phyloP scores from a whole-genome alignment of 306 rosid species.

The Castanea mollissima region DNA sequence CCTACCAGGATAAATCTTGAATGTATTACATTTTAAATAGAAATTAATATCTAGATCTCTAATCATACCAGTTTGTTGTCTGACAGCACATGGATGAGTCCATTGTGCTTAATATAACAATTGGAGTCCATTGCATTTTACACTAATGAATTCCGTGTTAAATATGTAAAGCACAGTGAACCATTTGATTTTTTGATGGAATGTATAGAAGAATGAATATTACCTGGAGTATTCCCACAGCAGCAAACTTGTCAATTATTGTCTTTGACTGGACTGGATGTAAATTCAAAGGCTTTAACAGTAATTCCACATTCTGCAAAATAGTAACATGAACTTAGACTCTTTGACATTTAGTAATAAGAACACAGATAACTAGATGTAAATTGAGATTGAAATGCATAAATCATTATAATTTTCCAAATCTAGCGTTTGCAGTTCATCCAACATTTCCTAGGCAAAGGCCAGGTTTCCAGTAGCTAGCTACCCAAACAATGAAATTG shows the following conservation, averaged over 20 bases:
- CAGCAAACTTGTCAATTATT: slow-evolving; percentile 82
- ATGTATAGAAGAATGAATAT: not conserved
- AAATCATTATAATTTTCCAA: not conserved
- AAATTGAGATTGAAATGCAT: not conserved
- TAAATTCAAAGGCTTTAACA: slow-evolving; percentile 56
- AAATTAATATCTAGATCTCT: not conserved
- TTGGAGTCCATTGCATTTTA: not conserved
- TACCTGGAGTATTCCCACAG: slow-evolving; percentile 94
- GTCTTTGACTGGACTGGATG: slow-evolving; percentile 52
- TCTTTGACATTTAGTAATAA: not conserved
- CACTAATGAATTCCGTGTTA: not conserved
- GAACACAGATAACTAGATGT: not conserved
- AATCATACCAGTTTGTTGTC: not conserved
- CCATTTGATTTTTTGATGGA: not conserved
- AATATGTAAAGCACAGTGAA: not conserved
- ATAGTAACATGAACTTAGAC: slow-evolving; percentile 6
- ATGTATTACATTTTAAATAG: not conserved
- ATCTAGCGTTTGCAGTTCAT: not conserved
- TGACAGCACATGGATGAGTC: not conserved
- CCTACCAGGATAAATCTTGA: too few relatives aligned
- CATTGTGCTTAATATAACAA: not conserved
- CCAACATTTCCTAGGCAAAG: not conserved
- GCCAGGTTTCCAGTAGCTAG: not conserved
- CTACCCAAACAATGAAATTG: not conserved
- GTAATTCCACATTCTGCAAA: slow-evolving; percentile 60